Base-by-base conservation (phyloP, 2,329 filamentous ascomycete species). In the Colletotrichum cuscutae region DNA sequence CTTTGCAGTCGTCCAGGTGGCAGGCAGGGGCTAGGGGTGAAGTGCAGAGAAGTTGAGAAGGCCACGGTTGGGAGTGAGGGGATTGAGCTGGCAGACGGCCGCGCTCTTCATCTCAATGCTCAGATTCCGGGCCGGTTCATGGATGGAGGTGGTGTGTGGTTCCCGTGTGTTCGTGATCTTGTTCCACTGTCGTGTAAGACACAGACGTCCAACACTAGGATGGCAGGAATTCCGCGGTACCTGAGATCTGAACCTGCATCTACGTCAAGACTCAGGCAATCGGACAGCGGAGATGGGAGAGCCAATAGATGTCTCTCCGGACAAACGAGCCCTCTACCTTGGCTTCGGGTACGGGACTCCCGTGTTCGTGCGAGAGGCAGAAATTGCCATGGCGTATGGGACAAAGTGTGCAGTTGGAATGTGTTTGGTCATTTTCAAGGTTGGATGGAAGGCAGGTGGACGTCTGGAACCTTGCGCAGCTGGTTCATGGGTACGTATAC, bases 1-100 rank as follows among this genome's bases (percentile, higher is more conserved):
- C 56, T 53, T 28, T 42, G 56, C 22, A 53, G 22, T 52, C 49
- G 35, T 65, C 71, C 60, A 62, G 59, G 60, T 70, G 66, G 61
- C 70, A 65, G 59, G 65, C 69, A 59, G 57, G 49, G 54, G 46
- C n/a, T 11, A 28, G 32, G 22, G 46, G 13, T 19, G 61, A 30
- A 53, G 53, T 64, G n/a, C 26, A 24, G 15, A 54, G n/a, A 49
- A 22, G 46, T 32, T 53, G n/a, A 22, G 22, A 46, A 19, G 58
- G 22, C 12, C 22, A 46, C 8, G n/a, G 42, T n/a, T 49, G 42
- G 19, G 15, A 49, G 42, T 49, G 42, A 42, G 42, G 42, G 42
- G 19, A 7, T 49, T 49, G 42, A 49, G 42, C 19, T 22, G 42
- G 42, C 15, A 49, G 42, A 19, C 19, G 19, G 19, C 42, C 19